Evolutionary conservation across 2,329 filamentous ascomycete species (phyloP), one percentile per base, ranked within the genome.

Genomic region (Stemphylium lycopersici): DNA sequence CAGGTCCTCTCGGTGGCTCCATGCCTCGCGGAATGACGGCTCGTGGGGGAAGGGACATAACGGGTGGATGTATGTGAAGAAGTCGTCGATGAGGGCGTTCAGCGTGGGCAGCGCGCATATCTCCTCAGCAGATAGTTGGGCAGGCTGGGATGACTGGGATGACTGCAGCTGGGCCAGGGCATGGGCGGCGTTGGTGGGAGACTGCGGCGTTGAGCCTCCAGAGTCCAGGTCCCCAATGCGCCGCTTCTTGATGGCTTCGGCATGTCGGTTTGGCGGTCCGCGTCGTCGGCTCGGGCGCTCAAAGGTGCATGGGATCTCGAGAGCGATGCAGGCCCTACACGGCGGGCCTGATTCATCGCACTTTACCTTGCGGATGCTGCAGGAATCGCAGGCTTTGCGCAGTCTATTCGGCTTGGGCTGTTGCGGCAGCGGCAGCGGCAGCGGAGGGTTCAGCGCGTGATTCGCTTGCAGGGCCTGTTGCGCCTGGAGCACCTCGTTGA

Each of bases 61-160:
- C 1, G 90, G 90, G 64, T 92, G 88, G 48, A 92, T 88, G 70
- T 91, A 91, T 15, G 87, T 91, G 76, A 92, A 93, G 80, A 90
- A 93, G 76, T 93, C 90, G 71, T 92, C 88, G 52, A 93, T 84
- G 13, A 92, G 80, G 2, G 88, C 81, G 65, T 88, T 83, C 47
- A 93, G 77, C 10, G 88, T 85, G 6, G 84, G 83, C 72, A 88
- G 80, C 0, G 89, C 87, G 36, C 88, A 89, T 57, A 93, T 91
- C 2, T 84, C 80, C 68, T 93, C 90, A 42, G 87, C 82, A 3
- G 83, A 84, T 8, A 83, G 72, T 37, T 78, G 75, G 16, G 68
- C 67, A 15, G 80, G 75, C 4, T 77, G 74, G 55, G 78, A 77
- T 13, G 78, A 77, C 4, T 77, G 74, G 55, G 78, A 77, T 13